Evolutionary conservation across 2,329 filamentous ascomycete genomes (phyloP).

Genomic region (Ploettnerulaceae sp.): DNA sequence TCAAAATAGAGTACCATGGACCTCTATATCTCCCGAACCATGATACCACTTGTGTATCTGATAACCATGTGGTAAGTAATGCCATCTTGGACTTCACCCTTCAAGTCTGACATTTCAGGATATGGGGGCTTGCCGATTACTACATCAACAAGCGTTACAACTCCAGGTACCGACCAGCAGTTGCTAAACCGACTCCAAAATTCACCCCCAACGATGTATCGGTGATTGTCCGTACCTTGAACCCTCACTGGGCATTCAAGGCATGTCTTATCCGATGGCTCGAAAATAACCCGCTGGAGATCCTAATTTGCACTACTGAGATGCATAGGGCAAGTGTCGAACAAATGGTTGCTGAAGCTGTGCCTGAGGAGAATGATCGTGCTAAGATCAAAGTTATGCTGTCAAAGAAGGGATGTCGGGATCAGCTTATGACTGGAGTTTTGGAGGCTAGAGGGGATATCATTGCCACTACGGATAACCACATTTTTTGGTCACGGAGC

Average conservation of each 20-base stretch:
- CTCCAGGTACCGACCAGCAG: neutral
- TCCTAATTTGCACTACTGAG: slow-evolving; percentile 4
- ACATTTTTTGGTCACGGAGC: neutral
- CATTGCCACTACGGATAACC: slow-evolving; percentile 3
- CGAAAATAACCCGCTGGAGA: slow-evolving; percentile 1
- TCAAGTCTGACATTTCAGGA: too few relatives aligned
- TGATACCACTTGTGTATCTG: too few relatives aligned
- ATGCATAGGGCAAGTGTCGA: neutral
- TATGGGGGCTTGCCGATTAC: neutral
- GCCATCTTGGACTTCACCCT: too few relatives aligned
- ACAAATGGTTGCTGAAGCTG: neutral
- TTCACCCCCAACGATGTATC: neutral
- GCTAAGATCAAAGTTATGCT: neutral
- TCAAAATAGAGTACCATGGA: too few relatives aligned
- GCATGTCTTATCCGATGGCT: neutral
- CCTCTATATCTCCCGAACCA: too few relatives aligned
- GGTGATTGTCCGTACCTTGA: neutral
- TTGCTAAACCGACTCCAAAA: neutral
- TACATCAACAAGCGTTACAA: neutral
- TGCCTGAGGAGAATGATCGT: neutral
- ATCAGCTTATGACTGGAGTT: slow-evolving; percentile 1
- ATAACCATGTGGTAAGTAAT: too few relatives aligned
- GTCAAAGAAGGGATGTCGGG: neutral
- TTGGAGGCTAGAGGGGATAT: neutral
- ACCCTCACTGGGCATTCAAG: slow-evolving; percentile 3